Evolutionary conservation across 2,329 filamentous ascomycete species (phyloP), one percentile per base, ranked within the genome.

Genomic region (Passalora sequoiae): DNA sequence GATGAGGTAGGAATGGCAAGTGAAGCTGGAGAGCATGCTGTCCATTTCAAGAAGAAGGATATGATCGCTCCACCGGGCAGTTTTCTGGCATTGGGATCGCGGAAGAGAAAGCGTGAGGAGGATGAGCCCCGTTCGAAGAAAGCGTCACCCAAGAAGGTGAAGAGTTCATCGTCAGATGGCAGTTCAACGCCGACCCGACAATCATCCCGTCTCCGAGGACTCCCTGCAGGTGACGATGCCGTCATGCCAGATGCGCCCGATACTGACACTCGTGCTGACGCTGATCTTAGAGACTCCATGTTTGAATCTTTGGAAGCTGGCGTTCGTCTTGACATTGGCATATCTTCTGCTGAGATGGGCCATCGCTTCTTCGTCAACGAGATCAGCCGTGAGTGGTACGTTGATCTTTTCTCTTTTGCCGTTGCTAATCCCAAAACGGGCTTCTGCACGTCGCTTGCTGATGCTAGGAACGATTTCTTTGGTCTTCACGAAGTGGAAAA

Each of bases 291-390:
- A 15, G 8, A 6, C 3, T n/a, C 22, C 12, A 46, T 42, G 43
- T 42, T 46, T 31, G 38, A 46, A 16, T 42, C 43, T 2, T 38
- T 46, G 6, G 43, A 46, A 27, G 9, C 38, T 6, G 43, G 43
- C 24, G 43, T 46, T 8, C 43, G 43, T n/a, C 24, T 46, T 5
- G 43, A 46, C 38, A 46, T 46, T 30, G 43, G 43, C 12, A 33
- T 46, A 24, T 41, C 38, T 3, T 37, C 43, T 17, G 38, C 37
- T 2, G 36, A 20, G 7, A 33, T 40, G 8, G 43, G 43, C 10
- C 43, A 46, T 21, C 24, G 43, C 10, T 46, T 46, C 38, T 46
- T 46, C 19, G 43, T 46, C 21, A 41, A 46, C 13, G 38, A 46
- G 31, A 41, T 46, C 31, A 46, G 38, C 2, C 37, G 43, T 9